phyloP scores from a whole-genome alignment of 352 stramenopile genomes.

The Phytophthora sp. region DNA sequence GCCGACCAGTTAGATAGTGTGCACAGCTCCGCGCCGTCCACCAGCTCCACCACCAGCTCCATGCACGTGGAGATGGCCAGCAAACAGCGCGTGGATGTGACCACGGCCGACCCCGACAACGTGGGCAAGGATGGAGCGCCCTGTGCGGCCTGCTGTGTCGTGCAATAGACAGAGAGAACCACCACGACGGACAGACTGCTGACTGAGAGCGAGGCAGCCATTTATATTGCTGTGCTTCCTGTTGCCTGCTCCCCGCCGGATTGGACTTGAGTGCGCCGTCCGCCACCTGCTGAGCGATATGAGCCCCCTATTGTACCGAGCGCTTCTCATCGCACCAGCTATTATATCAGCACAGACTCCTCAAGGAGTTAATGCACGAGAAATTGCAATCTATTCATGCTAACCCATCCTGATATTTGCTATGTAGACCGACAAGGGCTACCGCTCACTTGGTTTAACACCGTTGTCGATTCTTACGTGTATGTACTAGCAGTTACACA shows the following conservation, averaged over 20 bases:
- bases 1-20: constrained; percentile 45
- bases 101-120: constrained; percentile 19
- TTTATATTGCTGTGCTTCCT: constrained; percentile 32
- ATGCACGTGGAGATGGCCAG: constrained; percentile 36
- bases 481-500: constrained; percentile 35
- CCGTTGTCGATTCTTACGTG: background rate
- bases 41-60: constrained; percentile 25
- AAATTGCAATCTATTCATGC: constrained; percentile 45
- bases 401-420: constrained; percentile 19
- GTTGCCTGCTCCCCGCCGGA: constrained; percentile 4
- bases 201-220: constrained; percentile 9
- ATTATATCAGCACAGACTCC: constrained; percentile 36
- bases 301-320: constrained; percentile 12
- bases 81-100: constrained; percentile 30
- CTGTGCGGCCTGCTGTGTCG: constrained; percentile 70
- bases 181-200: constrained; percentile 6
- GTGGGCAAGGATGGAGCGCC: constrained; percentile 52
- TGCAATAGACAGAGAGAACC: constrained; percentile 64
- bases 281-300: constrained; percentile 2
- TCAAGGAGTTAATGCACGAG: constrained; percentile 37
- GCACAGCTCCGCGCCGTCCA: constrained; percentile 8
- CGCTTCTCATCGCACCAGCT: constrained; percentile 26
- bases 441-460: background rate
- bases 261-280: constrained; percentile 2
- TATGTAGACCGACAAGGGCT: background rate